Conservation (phyloP, 106 monocot species). For the Dioscorea alata region DNA sequence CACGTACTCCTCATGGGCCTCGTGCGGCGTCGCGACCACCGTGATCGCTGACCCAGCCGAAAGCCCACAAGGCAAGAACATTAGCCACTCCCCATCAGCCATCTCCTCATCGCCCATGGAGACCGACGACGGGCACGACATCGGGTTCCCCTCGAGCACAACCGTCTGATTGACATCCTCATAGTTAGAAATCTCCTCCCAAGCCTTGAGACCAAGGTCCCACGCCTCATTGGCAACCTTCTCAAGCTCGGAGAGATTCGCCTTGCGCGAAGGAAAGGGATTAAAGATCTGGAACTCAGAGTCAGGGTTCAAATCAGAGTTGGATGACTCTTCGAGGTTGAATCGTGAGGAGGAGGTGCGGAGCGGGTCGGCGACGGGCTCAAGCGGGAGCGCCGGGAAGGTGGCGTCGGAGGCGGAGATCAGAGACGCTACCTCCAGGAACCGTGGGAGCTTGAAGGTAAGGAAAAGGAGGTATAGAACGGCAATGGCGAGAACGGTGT, state of each 20-base stretch:
- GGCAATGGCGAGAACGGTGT: conserved; percentile 29
- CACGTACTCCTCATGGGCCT: conserved; percentile 54
- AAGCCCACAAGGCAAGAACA: conserved; percentile 79
- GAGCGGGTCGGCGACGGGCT: conserved; percentile 8
- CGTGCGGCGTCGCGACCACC: conserved; percentile 64
- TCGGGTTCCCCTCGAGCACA: conserved; percentile 18
- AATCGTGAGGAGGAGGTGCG: background rate
- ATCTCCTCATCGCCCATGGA: conserved; percentile 17
- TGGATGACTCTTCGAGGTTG: background rate
- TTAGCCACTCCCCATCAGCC: conserved; percentile 26
- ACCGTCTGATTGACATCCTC: background rate
- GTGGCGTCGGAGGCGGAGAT: background rate
- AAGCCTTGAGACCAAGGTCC: conserved; percentile 63
- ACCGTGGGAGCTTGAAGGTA: conserved; percentile 36
- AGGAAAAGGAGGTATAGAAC: conserved; percentile 55
- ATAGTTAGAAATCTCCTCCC: conserved; percentile 41
- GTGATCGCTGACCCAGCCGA: conserved; percentile 71
- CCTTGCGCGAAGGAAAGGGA: background rate
- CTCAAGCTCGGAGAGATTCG: conserved; percentile 60
- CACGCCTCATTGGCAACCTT: conserved; percentile 68
- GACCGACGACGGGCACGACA: conserved; percentile 56
- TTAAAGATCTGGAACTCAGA: too few species aligned
- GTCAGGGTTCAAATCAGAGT: too few species aligned
- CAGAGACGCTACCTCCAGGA: conserved; percentile 25
- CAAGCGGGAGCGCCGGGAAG: background rate